These are phyloP conservation scores for Euphorbia peplus DNA, from an alignment of 345 rosid genomes.

Conservation along the genomic window DNA sequence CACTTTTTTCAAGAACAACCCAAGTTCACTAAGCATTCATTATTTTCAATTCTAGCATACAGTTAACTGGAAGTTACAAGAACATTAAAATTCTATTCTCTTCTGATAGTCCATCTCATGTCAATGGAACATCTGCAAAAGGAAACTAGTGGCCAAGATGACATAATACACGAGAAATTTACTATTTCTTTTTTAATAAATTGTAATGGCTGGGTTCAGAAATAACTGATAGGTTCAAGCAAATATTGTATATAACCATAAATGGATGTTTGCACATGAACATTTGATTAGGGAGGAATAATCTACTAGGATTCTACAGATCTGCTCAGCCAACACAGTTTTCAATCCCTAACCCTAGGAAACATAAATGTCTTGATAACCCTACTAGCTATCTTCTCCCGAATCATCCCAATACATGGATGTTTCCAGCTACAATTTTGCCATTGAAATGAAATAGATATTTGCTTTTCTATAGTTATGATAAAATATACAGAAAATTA, in stretches of 20 bases:
- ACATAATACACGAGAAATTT: neutral
- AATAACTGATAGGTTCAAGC: neutral
- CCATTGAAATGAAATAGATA: neutral
- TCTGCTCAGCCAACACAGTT: neutral
- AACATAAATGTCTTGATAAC: neutral
- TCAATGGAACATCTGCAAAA: neutral
- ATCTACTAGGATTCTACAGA: neutral
- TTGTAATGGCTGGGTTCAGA: neutral
- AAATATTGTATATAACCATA: neutral
- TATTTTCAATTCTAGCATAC: neutral
- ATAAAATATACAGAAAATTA: neutral
- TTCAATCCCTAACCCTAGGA: neutral
- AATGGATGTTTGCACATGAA: neutral
- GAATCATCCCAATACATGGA: neutral
- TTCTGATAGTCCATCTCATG: too few relatives aligned
- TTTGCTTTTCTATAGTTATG: neutral
- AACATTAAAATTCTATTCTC: neutral
- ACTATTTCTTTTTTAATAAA: neutral
- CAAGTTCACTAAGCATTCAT: neutral
- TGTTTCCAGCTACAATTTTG: neutral
- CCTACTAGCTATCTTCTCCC: neutral
- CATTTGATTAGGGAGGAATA: neutral
- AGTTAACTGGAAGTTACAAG: neutral
- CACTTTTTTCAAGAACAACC: neutral
- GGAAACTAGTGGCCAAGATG: neutral